Conservation (phyloP, 768 basidiomycete species). For the Lyophyllum semitale region DNA sequence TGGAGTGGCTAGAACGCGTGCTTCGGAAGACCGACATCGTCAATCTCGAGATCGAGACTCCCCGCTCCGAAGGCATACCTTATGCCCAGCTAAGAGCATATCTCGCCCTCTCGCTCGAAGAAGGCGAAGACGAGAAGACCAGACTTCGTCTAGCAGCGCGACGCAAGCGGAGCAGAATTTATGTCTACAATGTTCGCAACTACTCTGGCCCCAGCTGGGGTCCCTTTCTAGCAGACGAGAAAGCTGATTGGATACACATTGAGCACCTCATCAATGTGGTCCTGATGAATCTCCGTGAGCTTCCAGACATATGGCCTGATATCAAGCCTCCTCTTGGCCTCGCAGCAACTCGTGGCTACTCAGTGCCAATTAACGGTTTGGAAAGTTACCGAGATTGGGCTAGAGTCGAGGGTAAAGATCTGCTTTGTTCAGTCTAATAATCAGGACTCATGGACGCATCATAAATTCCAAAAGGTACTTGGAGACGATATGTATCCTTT, state of each 20-base stretch:
- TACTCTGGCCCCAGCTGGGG: slow-evolving; percentile 62
- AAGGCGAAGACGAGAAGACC: slow-evolving; percentile 27
- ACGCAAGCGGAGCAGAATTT: slow-evolving; percentile 53
- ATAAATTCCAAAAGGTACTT: slow-evolving; percentile 41
- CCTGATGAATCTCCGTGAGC: slow-evolving; percentile 51
- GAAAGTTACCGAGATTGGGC: slow-evolving; percentile 60
- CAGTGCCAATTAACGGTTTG: slow-evolving; percentile 42
- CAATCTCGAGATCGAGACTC: slow-evolving; percentile 15
- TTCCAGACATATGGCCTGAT: slow-evolving; percentile 33
- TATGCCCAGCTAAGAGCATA: slow-evolving; percentile 49
- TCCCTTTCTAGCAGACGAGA: slow-evolving; percentile 46
- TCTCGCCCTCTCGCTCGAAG: slow-evolving; percentile 45
- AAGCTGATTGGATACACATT: slow-evolving; percentile 65
- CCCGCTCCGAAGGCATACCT: slow-evolving; percentile 22
- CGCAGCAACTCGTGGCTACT: slow-evolving; percentile 53
- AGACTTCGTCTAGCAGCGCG: slow-evolving; percentile 29
- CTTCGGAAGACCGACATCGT: slow-evolving; percentile 42
- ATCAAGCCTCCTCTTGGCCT: slow-evolving; percentile 52
- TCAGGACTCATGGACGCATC: not conserved
- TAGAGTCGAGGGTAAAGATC: slow-evolving; percentile 55
- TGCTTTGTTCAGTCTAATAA: not conserved
- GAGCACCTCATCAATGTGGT: slow-evolving; percentile 61
- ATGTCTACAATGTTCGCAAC: slow-evolving; percentile 66
- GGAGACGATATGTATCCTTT: slow-evolving; percentile 74
- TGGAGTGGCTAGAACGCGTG: slow-evolving; percentile 47